A percentile compares a stretch with the other conserved stretches of the same genome.
Conservation (phyloP, 2,329 filamentous ascomycete genomes). For the Nemania diffusa region DNA sequence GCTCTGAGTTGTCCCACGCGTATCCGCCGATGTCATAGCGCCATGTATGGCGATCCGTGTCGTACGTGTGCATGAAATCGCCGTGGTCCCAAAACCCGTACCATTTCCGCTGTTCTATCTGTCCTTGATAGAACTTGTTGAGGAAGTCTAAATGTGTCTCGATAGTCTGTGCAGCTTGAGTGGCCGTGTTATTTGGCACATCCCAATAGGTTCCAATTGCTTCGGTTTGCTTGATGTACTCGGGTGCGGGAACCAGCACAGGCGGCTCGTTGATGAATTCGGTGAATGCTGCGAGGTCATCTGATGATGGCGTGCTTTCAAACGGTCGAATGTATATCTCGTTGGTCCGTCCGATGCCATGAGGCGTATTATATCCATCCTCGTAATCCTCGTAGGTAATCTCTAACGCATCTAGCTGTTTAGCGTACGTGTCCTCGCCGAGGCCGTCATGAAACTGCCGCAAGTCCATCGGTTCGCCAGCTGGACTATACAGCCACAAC, state of each 20-base stretch:
- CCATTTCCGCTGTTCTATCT: constrained; percentile 68
- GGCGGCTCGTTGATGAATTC: constrained; percentile 63
- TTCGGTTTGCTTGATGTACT: constrained; percentile 62
- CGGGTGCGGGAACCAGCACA: constrained; percentile 59
- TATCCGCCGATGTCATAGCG: constrained; percentile 72
- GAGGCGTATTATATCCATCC: constrained; percentile 63
- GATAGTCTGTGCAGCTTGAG: constrained; percentile 52
- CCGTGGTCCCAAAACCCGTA: constrained; percentile 72
- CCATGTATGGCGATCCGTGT: constrained; percentile 68
- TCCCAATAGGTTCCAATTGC: constrained; percentile 67
- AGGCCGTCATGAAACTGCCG: constrained; percentile 68
- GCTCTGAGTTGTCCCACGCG: constrained; percentile 72
- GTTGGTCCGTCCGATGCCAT: constrained; percentile 67
- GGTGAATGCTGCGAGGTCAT: constrained; percentile 57
- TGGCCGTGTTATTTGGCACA: constrained; percentile 48
- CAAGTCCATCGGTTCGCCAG: constrained; percentile 65
- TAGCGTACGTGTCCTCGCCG: constrained; percentile 63
- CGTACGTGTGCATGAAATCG: constrained; percentile 72
- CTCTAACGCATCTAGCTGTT: constrained; percentile 68
- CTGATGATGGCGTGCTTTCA: constrained; percentile 61
- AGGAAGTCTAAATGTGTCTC: constrained; percentile 67
- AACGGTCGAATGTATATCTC: constrained; percentile 66
- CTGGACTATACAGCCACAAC: constrained; percentile 69
- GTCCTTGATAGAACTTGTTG: constrained; percentile 63
- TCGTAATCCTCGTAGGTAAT: constrained; percentile 74